Base-by-base conservation (phyloP, 495 filamentous ascomycete genomes). In the Penicillium macrosclerotiorum region DNA sequence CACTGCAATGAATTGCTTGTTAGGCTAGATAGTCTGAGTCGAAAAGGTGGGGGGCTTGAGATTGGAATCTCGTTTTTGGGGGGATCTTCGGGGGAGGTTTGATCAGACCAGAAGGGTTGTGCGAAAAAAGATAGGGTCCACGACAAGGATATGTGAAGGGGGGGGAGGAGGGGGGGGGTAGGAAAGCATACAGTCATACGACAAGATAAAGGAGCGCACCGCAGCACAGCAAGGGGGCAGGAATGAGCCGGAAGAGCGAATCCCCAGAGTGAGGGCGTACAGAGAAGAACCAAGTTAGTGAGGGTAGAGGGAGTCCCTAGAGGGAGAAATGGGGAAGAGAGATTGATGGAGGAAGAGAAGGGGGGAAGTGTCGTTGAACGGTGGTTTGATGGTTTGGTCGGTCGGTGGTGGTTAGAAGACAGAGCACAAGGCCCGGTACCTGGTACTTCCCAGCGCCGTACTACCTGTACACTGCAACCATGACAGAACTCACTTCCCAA, bases 151-250 rank as follows among this genome's bases (percentile, higher is more conserved):
- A 42, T 47, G 38, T 33, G 38, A 39, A 44, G 37, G 39, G 37
- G 39, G 18, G 31, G 23, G 17, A 24, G 13, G 31, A 4, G 22
- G 20, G 13, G 25, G 18, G 14, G 12, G 35, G 27, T 1, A 23
- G n/a, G 16, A 17, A 19, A 37, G 24, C 26, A 8, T n/a, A 19
- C 49, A 30, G 31, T 52, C 42, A 47, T 36, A 52, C 42, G 31
- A 33, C 7, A 12, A 42, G 50, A 53, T 47, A 47, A n/a, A 44
- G 49, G 40, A 19, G 0, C 37, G 6, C 14, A 6, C 16, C 5
- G 42, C 31, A 43, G 37, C 34, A 25, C 14, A 27, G 45, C 35
- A 53, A 46, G 50, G 50, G 49, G 38, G 19, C 37, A 34, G 44
- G 42, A 45, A 46, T 46, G 49, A 23, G 24, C 13, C 22, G 24